Evolutionary conservation across 2,329 filamentous ascomycete genomes (phyloP).

Genomic region (Colletotrichum eleusines): DNA sequence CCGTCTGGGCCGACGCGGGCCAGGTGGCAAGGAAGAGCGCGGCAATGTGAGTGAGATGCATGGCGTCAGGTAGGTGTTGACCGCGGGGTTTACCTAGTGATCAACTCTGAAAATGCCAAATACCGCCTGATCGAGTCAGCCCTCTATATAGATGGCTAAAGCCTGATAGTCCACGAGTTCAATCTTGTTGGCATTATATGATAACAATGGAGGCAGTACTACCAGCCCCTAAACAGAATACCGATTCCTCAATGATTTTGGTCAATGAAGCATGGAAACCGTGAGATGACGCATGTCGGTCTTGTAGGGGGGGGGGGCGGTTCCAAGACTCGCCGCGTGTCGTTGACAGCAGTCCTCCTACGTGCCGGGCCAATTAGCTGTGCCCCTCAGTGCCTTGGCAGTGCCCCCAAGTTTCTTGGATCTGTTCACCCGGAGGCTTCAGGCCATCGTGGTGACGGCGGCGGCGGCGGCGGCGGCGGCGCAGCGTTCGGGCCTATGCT

Average conservation of each 20-base stretch:
- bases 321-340: conserved; percentile 17
- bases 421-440: conserved; percentile 17
- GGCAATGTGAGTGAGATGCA: background rate
- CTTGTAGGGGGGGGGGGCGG: background rate
- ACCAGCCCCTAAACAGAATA: background rate
- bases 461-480: too few species aligned
- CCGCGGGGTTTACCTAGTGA: too few species aligned
- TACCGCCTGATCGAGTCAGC: too few species aligned
- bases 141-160: background rate
- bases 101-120: background rate
- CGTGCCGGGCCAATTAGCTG: conserved; percentile 6
- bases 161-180: too few species aligned
- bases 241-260: background rate
- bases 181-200: background rate
- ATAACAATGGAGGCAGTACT: background rate
- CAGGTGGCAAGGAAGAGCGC: background rate
- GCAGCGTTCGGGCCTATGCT: background rate
- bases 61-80: background rate
- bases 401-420: background rate
- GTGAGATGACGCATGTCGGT: conserved; percentile 28
- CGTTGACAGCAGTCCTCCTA: conserved; percentile 5
- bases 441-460: conserved; percentile 4
- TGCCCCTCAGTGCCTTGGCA: conserved; percentile 14
- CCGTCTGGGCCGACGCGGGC: conserved; percentile 15
- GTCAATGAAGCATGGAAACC: conserved; percentile 2